Base-by-base conservation (phyloP, 2,329 filamentous ascomycete species). In the Colletotrichum neosansevieriae region DNA sequence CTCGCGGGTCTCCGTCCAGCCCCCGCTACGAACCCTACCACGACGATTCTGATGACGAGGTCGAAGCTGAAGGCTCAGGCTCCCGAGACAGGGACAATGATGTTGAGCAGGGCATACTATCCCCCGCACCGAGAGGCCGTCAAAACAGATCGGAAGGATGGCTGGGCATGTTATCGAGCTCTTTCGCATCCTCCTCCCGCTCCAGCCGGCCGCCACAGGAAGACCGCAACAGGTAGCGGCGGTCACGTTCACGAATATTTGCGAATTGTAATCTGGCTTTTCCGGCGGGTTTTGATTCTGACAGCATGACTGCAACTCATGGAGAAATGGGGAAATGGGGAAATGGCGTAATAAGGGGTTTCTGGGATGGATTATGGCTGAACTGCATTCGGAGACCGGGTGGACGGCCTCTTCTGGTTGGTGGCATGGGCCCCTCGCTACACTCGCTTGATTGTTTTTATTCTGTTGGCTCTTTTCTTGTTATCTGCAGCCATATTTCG, bases 11-110 rank as follows among this genome's bases (percentile, higher is more conserved):
- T 13, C 79, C 84, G 6, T 86, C 84, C 3, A 82, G 80, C 45
- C 85, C 85, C 15, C 80, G 84, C 36, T 87, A 88, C 66, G 86
- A 87, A 51, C 80, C 84, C 2, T 88, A 87, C 67, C 83, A 79
- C n/a, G 86, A 88, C 63, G 85, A 86, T 53, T 82, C 80, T 40
- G 82, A 83, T 24, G 82, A 86, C 0, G 84, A 82, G n/a, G 80
- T 77, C 2, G 80, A 79, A 34, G 58, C 65, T 57, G 78, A 73
- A 12, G 76, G 78, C 1, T 76, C 76, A 24, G 74, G 73, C 11
- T 75, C 76, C 3, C 73, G 71, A 11, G 77, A 77, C 11, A 72
- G 74, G 29, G 76, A 77, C 13, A 71, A 76, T 1, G 84, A 86
- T 58, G 72, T 84, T 2, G 84, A 86, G 69, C 82, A 82, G 40